Base-by-base conservation (phyloP, 192 early-diverging fungal genomes). In the Coemansia umbellata region DNA sequence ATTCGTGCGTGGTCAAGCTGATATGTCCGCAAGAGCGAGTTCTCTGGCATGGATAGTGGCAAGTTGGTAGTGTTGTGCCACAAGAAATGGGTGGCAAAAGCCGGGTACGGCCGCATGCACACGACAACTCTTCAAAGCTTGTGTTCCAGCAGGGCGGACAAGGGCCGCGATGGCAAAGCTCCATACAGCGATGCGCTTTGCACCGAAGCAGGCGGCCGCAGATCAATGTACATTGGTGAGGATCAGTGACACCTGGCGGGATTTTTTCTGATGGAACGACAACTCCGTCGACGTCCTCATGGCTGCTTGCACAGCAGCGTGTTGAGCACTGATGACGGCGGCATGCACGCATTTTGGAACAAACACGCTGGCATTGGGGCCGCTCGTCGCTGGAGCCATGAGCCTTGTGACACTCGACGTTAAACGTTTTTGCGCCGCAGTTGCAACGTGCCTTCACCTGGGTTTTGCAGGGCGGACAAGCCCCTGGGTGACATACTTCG, bases 71-170 rank as follows among this genome's bases (percentile, higher is more conserved):
- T 24, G 74, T 57, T 1, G 87, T 85, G 0, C 89, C 89, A 55
- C 95, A 98, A 13, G 88, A 76, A 51, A 96, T 87, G 3, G 95
- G 95, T 19, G 95, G 87, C 50, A 84, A 75, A 22, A 91, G 42
- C 11, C 83, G 80, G 0, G 92, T 92, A 7, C 81, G 79, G 27
- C 93, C 93, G 67, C 95, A 98, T 23, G 84, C 73, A 49, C 95
- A 98, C 14, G 85, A 69, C 7, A 93, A 70, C 57, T 94, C 91
- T 21, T 88, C 90, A 66, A 92, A 90, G 14, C 81, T 80, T 1
- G 91, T 87, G 42, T 82, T 79, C 69, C 50, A n/a, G 56, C 95
- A 95, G 2, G 85, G 87, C 36, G 65, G 74, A 44, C 95, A 95
- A 4, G 74, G 64, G 4, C 86, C 85, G 23, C 81, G 80, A 63